Percentiles rank a stretch among this genome's conserved stretches.
These are phyloP conservation scores for Sporobolus alterniflorus DNA, from an alignment of 202 grass and related monocot genomes.

Conservation along the genomic window DNA sequence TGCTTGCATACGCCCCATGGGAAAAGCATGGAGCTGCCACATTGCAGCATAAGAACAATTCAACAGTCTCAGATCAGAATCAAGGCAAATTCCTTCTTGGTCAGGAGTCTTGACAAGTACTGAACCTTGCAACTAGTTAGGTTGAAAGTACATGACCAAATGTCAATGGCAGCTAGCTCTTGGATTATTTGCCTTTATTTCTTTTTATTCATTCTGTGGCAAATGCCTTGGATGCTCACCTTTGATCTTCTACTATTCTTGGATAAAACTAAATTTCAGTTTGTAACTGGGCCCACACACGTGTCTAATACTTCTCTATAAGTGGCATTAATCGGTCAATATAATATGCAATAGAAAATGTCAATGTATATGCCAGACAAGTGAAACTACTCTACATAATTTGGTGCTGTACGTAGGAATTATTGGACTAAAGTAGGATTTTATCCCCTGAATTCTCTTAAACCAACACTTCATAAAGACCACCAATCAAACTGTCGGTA, in stretches of 20 bases:
- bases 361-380: neutral
- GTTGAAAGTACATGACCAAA: conserved; percentile 14
- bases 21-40: conserved; percentile 8
- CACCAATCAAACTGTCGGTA: neutral
- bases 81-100: conserved; percentile 16
- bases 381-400: neutral
- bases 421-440: neutral
- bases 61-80: conserved; percentile 22
- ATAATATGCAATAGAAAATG: neutral
- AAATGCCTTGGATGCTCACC: neutral
- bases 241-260: neutral
- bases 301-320: neutral
- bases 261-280: neutral
- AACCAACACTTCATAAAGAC: neutral
- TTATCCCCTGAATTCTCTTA: neutral
- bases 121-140: conserved; percentile 17
- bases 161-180: conserved; percentile 3
- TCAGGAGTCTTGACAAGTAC: conserved; percentile 13
- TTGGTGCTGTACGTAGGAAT: neutral
- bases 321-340: neutral
- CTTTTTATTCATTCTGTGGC: neutral
- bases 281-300: neutral
- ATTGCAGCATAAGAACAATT: conserved; percentile 19
- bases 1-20: conserved; percentile 5
- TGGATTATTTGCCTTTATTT: neutral